phyloP scores from a whole-genome alignment of 139 green algal genomes.

The Coelastrella sp. region DNA sequence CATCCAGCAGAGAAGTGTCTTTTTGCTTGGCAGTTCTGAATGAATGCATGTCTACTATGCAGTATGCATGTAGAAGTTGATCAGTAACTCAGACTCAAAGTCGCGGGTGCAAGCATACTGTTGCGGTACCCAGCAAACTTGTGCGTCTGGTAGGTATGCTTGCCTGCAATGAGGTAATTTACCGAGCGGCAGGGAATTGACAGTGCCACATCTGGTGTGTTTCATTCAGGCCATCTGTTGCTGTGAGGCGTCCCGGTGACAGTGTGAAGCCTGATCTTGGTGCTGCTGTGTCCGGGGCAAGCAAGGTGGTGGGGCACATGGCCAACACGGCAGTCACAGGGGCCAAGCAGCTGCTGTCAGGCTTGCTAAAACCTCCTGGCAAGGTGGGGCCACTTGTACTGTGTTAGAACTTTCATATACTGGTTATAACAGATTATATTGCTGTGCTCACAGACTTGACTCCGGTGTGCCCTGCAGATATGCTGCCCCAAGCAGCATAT shows the following conservation, averaged over 20 bases:
- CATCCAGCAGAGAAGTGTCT: not conserved
- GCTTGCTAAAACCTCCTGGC: constrained; percentile 1
- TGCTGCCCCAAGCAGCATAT: too few species aligned
- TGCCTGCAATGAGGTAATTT: too few species aligned
- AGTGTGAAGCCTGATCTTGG: constrained; percentile 11
- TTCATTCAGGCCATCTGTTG: not conserved
- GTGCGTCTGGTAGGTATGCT: too few species aligned
- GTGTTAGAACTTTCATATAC: not conserved
- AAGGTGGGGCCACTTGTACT: constrained; percentile 13
- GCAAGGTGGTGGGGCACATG: constrained; percentile 41
- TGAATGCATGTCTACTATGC: too few species aligned
- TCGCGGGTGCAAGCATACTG: too few species aligned
- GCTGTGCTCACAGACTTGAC: not conserved
- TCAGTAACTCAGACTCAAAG: too few species aligned
- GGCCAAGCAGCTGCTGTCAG: constrained; percentile 33
- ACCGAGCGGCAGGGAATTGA: too few species aligned
- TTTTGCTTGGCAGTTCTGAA: too few species aligned
- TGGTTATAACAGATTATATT: not conserved
- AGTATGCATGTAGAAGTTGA: too few species aligned
- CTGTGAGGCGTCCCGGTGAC: not conserved
- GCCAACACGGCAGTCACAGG: constrained; percentile 27
- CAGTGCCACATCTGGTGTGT: not conserved
- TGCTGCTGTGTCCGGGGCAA: constrained; percentile 31
- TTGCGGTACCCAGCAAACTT: too few species aligned
- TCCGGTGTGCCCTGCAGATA: too few species aligned